phyloP scores from a whole-genome alignment of 805 yeast species.

The Sugiyamaella marilandica region DNA sequence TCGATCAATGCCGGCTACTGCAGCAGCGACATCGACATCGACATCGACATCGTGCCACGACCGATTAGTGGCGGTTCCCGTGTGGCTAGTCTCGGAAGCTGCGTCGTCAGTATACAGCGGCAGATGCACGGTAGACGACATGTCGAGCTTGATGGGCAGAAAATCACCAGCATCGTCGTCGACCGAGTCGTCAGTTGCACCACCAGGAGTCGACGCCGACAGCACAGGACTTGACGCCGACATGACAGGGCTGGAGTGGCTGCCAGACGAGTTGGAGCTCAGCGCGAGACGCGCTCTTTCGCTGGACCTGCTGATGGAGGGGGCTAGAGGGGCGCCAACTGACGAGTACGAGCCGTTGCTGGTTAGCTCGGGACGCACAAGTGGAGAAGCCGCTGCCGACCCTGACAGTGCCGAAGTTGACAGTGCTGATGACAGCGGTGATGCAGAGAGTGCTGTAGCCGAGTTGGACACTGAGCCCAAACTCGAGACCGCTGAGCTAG shows the following conservation, averaged over 20 bases:
- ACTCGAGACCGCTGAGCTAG: too few relatives aligned
- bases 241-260: background rate
- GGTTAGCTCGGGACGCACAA: background rate
- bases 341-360: background rate
- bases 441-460: too few relatives aligned
- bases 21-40: background rate
- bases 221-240: background rate
- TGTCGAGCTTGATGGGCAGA: constrained; percentile 15
- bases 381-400: background rate
- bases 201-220: background rate
- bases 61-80: background rate
- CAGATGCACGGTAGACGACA: constrained; percentile 4
- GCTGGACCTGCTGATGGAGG: background rate
- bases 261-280: background rate
- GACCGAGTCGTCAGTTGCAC: background rate
- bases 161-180: constrained; percentile 6
- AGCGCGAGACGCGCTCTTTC: background rate
- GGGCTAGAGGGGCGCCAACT: background rate
- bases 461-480: too few relatives aligned
- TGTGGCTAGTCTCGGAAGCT: background rate
- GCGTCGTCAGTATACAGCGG: background rate
- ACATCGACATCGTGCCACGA: background rate
- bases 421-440: too few relatives aligned
- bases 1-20: too few relatives aligned
- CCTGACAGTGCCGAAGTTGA: background rate